phyloP scores from a whole-genome alignment of 768 basidiomycete species.

The Lentinula aciculospora region DNA sequence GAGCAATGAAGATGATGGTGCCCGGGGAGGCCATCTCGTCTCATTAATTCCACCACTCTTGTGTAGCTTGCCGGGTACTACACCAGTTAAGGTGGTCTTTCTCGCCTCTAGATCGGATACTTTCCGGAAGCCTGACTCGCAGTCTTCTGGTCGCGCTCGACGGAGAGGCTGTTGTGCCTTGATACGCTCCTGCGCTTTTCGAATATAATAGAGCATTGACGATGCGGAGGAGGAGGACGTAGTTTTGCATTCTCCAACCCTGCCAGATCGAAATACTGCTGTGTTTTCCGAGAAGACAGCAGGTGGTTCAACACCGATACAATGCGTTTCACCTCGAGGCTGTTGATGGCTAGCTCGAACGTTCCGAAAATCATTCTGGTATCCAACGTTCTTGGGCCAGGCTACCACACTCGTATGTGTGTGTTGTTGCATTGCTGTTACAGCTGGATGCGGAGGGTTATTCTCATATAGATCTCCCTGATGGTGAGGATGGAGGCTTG shows the following conservation, averaged over 20 bases:
- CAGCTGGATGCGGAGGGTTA: neutral
- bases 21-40: neutral
- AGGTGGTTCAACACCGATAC: neutral
- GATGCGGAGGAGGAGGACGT: neutral
- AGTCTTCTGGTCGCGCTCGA: neutral
- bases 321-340: neutral
- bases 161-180: neutral
- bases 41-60: neutral
- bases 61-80: neutral
- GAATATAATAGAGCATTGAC: neutral
- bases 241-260: neutral
- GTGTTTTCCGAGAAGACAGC: neutral
- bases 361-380: neutral
- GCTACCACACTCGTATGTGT: neutral
- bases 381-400: neutral
- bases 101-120: too few species aligned
- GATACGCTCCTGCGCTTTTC: neutral
- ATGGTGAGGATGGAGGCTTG: neutral
- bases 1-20: neutral
- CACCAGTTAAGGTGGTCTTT: too few species aligned
- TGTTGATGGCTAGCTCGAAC: neutral
- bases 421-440: neutral
- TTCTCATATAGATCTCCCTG: neutral
- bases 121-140: neutral
- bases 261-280: neutral